Base-by-base conservation (phyloP, 345 rosid genomes). In the Murraya koenigii region DNA sequence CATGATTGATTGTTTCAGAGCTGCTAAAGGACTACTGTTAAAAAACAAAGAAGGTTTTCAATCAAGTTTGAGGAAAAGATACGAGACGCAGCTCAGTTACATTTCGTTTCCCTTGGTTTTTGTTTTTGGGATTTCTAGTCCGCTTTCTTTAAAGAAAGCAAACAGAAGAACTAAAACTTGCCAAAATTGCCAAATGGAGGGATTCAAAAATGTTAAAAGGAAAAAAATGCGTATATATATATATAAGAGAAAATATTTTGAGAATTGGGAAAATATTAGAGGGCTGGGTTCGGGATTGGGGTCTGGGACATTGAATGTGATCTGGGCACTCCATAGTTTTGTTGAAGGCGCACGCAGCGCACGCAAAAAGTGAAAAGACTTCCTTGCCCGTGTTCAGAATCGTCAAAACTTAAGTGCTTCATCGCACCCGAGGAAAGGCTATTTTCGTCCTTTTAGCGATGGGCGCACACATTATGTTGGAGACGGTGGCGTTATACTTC, bases 1-100 rank as follows among this genome's bases (percentile, higher is more conserved):
- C 74, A 58, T 30, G 68, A 74, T 76, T 49, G 69, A 62, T 79
- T 69, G 77, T 10, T 66, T 65, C 15, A 26, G 39, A 69, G 33
- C 70, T 55, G 19, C 28, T 22, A 39, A 56, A 55, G 62, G 32
- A 56, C n/a, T n/a, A 44, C 14, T 7, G 17, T 35, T 5, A 5
- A 4, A 4, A 39, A 41, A 13, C 9, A 5, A 72, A 66, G 60
- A 32, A 3, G 66, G 65, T 28, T 44, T 28, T 69, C 7, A 39
- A 41, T 69, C 7, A 39, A 44, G 60, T 8, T 68, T 38, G 28
- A 39, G 39, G 26, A 41, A 11, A 19, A 64, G 36, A 58, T 3
- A 11, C 26, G 23, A 33, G 66, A 59, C 22, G 36, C 17, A 55
- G 23, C 78, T n/a, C 3, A 33, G 49, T 44, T 15, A 69, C 69